Base-by-base conservation (phyloP, 345 rosid genomes). In the Lepidium africanum region DNA sequence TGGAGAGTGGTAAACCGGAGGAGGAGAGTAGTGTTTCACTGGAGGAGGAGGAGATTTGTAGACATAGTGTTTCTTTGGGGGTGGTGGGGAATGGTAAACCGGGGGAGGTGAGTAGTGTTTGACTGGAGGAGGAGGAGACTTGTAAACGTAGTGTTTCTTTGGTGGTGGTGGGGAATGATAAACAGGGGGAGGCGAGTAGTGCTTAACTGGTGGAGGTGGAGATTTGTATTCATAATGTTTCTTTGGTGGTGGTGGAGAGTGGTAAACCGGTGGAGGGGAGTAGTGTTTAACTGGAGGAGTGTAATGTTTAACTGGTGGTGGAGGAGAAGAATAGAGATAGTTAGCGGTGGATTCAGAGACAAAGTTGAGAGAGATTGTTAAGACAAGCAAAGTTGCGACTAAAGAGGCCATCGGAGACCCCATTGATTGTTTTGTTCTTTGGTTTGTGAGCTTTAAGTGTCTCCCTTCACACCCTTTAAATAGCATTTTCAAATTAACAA, bases 331-430 rank as follows among this genome's bases (percentile, higher is more conserved):
- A 10, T 75, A 75, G 14, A 53, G 33, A 59, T 76, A 76, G 56
- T 76, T 70, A 43, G 79, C 79, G 1, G 54, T 39, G 50, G 79
- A 54, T 23, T 70, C 49, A 49, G 76, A 56, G 5, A 65, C 75
- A 63, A 64, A 63, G 40, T 63, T 45, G 52, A 75, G 70, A 48
- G 75, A 75, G 59, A 75, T 41, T 49, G 71, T 62, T 21, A 75
- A 48, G 30, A 63, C 71, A 49, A 75, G 67, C 60, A 75, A 50
- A 63, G 75, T 32, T 69, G 75, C 39, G n/a, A 57, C 65, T 25
- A 70, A 55, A 70, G 75, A 70, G 43, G 79, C 71, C 79, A 70
- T 65, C 59, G 79, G 71, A 57, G 76, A 70, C 79, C 76, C 45
- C 76, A 76, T 76, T 64, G 56, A 15, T 55, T 68, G 63, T 33